These are phyloP conservation scores for Boletus coccyginus DNA, from an alignment of 768 basidiomycete genomes.

Conservation along the genomic window DNA sequence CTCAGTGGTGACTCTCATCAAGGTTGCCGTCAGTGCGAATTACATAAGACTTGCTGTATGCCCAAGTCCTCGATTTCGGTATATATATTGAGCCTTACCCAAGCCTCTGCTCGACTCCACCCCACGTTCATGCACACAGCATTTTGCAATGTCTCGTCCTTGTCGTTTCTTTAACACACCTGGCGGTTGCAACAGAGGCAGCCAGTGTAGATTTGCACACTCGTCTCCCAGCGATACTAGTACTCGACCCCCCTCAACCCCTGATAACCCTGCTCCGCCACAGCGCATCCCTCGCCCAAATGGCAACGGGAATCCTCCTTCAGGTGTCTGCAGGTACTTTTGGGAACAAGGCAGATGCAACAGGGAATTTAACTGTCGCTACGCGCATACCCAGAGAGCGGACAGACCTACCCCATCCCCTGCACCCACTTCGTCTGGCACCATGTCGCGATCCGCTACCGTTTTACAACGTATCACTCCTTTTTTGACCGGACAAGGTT, in stretches of 20 bases:
- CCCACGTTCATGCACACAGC: no score
- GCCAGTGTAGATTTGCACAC: slow-evolving; percentile 38
- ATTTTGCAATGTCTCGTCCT: slow-evolving; percentile 25
- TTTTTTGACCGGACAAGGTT: slow-evolving; percentile 44
- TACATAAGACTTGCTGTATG: no score
- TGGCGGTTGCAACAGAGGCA: slow-evolving; percentile 47
- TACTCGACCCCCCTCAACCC: slow-evolving; percentile 5
- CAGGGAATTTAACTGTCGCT: slow-evolving; percentile 46
- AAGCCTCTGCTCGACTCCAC: no score
- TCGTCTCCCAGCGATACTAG: slow-evolving; percentile 5
- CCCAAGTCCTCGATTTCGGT: no score
- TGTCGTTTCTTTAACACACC: slow-evolving; percentile 43
- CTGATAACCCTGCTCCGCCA: slow-evolving; percentile 3
- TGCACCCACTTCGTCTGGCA: slow-evolving; percentile 2
- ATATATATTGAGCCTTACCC: no score
- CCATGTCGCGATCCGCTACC: slow-evolving; percentile 9
- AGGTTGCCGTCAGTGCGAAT: no score
- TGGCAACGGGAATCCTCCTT: slow-evolving; percentile 11
- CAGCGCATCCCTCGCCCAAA: neutral
- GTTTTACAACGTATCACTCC: slow-evolving; percentile 35
- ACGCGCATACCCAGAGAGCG: slow-evolving; percentile 32
- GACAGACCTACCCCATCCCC: slow-evolving; percentile 4
- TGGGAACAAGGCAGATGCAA: slow-evolving; percentile 48
- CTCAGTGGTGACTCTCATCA: no score
- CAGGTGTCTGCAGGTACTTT: slow-evolving; percentile 46